These are phyloP conservation scores for Mycogone perniciosa DNA, from an alignment of 2,329 filamentous ascomycete species.

Conservation along the genomic window DNA sequence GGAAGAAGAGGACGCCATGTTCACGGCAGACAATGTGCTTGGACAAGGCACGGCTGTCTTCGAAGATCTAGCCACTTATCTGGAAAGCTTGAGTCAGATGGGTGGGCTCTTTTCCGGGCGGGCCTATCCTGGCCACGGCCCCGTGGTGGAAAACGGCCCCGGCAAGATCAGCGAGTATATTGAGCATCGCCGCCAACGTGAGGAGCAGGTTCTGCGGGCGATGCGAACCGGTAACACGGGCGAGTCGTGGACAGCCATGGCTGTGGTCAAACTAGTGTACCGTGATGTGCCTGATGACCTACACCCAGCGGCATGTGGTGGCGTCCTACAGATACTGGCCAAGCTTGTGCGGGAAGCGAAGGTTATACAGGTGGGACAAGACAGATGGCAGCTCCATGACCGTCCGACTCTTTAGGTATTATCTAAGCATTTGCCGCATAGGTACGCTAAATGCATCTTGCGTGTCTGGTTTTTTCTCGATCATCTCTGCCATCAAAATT, in stretches of 20 bases:
- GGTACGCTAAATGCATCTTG: no score
- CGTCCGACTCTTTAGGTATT: slow-evolving; percentile 19
- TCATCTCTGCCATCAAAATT: no score
- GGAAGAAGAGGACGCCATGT: slow-evolving; percentile 73
- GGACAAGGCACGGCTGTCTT: slow-evolving; percentile 84
- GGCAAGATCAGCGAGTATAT: slow-evolving; percentile 78
- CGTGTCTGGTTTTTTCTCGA: no score
- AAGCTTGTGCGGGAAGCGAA: slow-evolving; percentile 74
- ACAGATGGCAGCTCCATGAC: slow-evolving; percentile 23
- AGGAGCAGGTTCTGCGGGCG: slow-evolving; percentile 67
- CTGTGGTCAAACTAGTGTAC: slow-evolving; percentile 86
- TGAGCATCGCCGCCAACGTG: slow-evolving; percentile 68
- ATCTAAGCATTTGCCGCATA: not conserved
- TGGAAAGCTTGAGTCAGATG: slow-evolving; percentile 66
- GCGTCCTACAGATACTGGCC: slow-evolving; percentile 68
- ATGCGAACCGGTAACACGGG: slow-evolving; percentile 39
- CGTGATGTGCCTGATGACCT: slow-evolving; percentile 68
- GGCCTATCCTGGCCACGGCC: slow-evolving; percentile 85
- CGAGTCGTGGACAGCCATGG: slow-evolving; percentile 60
- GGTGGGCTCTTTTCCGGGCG: slow-evolving; percentile 54
- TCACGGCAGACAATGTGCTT: slow-evolving; percentile 84
- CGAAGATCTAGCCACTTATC: slow-evolving; percentile 65
- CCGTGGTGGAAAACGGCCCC: slow-evolving; percentile 65
- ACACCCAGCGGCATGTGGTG: slow-evolving; percentile 67
- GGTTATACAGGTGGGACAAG: slow-evolving; percentile 39